phyloP scores from a whole-genome alignment of 2,329 filamentous ascomycete species.

The Zarea fungicola region DNA sequence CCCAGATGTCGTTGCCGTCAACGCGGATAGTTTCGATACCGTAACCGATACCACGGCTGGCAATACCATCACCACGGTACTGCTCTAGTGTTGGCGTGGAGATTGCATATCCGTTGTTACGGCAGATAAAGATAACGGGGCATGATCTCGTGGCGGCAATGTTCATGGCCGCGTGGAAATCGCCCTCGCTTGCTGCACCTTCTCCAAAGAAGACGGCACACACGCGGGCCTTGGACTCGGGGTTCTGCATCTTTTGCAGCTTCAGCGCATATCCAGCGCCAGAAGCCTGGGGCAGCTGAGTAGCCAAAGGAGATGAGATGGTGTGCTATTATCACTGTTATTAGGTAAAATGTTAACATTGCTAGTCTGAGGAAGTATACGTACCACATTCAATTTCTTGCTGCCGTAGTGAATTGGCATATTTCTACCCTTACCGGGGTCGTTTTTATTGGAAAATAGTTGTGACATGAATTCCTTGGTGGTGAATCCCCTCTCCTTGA shows the following conservation, averaged over 20 bases:
- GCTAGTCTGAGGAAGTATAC: slow-evolving; percentile 23
- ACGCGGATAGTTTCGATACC: slow-evolving; percentile 91
- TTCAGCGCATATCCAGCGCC: slow-evolving; percentile 87
- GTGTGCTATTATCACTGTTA: slow-evolving; percentile 54
- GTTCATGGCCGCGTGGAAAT: slow-evolving; percentile 88
- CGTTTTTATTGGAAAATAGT: slow-evolving; percentile 80
- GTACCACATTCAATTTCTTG: slow-evolving; percentile 73
- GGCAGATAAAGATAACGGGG: slow-evolving; percentile 82
- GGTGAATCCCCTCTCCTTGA: slow-evolving; percentile 81
- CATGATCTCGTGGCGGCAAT: slow-evolving; percentile 86
- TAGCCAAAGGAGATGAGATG: slow-evolving; percentile 76
- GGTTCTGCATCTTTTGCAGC: slow-evolving; percentile 68
- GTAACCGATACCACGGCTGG: slow-evolving; percentile 79
- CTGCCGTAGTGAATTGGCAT: slow-evolving; percentile 98
- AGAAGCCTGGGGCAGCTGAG: slow-evolving; percentile 82
- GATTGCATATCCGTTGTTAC: slow-evolving; percentile 91
- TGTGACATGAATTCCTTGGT: slow-evolving; percentile 92
- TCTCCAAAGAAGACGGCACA: slow-evolving; percentile 87
- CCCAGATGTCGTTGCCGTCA: slow-evolving; percentile 92
- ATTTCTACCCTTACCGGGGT: slow-evolving; percentile 76
- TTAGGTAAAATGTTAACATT: not conserved
- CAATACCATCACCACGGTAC: slow-evolving; percentile 87
- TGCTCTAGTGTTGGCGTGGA: slow-evolving; percentile 86
- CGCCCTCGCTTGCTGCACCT: slow-evolving; percentile 83
- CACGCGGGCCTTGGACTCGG: slow-evolving; percentile 60